A percentile compares a stretch with the other conserved stretches of the same genome.
These are phyloP conservation scores for Choiromyces venosus DNA, from an alignment of 495 filamentous ascomycete genomes.

Conservation along the genomic window DNA sequence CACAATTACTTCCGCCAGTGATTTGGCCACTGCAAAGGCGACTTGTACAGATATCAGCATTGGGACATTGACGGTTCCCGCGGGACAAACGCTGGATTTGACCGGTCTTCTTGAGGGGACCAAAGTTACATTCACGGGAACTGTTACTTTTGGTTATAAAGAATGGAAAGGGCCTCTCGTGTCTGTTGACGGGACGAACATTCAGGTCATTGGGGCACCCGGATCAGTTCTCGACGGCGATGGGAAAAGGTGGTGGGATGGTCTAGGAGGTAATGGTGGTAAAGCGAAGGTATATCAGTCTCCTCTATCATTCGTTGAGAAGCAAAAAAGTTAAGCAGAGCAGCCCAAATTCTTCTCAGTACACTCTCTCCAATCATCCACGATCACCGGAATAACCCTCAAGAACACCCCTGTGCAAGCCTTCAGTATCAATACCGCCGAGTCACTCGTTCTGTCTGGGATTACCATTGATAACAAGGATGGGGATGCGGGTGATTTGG, in stretches of 20 bases:
- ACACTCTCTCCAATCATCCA: conserved; percentile 45
- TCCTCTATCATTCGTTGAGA: neutral
- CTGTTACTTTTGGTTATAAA: conserved; percentile 50
- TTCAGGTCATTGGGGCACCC: conserved; percentile 48
- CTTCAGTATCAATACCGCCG: conserved; percentile 53
- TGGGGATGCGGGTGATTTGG: conserved; percentile 48
- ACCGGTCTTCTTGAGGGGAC: conserved; percentile 47
- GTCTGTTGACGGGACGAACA: conserved; percentile 48
- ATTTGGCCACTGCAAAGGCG: conserved; percentile 45
- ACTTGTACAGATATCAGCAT: conserved; percentile 49
- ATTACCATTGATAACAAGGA: conserved; percentile 59
- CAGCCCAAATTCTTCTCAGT: conserved; percentile 52
- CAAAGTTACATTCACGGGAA: conserved; percentile 50
- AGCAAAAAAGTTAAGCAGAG: neutral
- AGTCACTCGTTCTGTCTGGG: conserved; percentile 36
- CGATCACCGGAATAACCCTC: conserved; percentile 46
- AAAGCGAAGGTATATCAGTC: conserved; percentile 46
- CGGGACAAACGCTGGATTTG: conserved; percentile 50
- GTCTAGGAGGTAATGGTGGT: conserved; percentile 50
- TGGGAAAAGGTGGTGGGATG: conserved; percentile 53
- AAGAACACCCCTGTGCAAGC: conserved; percentile 59
- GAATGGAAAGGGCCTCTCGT: conserved; percentile 52
- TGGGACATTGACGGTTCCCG: conserved; percentile 47
- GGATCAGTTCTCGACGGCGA: conserved; percentile 48
- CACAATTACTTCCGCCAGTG: conserved; percentile 44